Percentiles rank a stretch among this genome's conserved stretches.
These are phyloP conservation scores for Aspergillus leporis DNA, from an alignment of 495 filamentous ascomycete species.

Conservation along the genomic window DNA sequence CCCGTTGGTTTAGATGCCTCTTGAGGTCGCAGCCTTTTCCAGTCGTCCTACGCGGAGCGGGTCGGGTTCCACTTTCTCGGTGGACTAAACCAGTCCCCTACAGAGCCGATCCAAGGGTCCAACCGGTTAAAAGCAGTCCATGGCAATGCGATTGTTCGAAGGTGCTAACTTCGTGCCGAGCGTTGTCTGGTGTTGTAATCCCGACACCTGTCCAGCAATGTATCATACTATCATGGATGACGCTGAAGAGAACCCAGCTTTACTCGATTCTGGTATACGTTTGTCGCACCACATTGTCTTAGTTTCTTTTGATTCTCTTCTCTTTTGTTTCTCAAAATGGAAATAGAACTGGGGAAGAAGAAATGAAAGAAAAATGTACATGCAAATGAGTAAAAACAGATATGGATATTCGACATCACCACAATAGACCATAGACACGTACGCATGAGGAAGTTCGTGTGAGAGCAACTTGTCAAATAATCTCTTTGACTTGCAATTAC, in stretches of 20 bases:
- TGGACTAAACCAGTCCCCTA: slow-evolving; percentile 2
- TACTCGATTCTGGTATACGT: not conserved
- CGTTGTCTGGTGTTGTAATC: not conserved
- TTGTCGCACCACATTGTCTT: not conserved
- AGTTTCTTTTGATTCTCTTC: not conserved
- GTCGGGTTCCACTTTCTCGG: slow-evolving; percentile 2
- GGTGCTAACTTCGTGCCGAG: not conserved
- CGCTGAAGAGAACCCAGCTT: not conserved
- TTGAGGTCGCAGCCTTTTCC: not conserved
- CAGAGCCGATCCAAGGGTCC: not conserved
- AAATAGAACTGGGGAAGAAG: not conserved
- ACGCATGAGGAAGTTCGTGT: not conserved
- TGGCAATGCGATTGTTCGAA: not conserved
- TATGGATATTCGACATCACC: not conserved
- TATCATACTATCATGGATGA: not conserved
- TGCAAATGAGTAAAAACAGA: not conserved
- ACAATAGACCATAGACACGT: not conserved
- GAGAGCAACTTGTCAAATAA: not conserved
- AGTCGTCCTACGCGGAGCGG: not conserved
- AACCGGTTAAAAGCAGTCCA: not conserved
- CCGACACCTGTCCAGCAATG: not conserved
- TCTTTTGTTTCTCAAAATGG: not conserved
- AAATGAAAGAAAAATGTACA: not conserved
- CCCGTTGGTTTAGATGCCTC: not conserved
- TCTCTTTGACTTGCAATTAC: not conserved